Evolutionary conservation across 2,329 filamentous ascomycete species (phyloP), one percentile per base, ranked within the genome.

Genomic region (Zymoseptoria ardabiliae): DNA sequence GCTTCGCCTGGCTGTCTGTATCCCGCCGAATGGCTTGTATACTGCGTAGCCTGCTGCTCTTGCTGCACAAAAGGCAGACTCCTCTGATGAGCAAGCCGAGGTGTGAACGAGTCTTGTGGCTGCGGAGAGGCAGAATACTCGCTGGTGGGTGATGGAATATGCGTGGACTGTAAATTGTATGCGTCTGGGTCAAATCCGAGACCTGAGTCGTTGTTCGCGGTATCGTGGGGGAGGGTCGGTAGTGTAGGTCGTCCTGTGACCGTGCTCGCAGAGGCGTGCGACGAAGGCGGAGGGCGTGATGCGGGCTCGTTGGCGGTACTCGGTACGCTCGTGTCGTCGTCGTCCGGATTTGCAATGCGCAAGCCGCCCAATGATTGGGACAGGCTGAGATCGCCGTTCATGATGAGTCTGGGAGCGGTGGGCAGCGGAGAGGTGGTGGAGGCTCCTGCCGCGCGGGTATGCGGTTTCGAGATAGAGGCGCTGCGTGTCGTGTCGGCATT

Each of bases 261-360:
- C 60, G 76, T 77, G 67, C 66, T 70, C 54, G 63, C 67, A 45
- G 72, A 73, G 20, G 70, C 72, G 54, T 69, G 70, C 13, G 72
- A 73, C 9, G 71, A 72, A 11, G 63, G 66, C 51, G 67, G 67
- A 30, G 68, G 69, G 50, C 64, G 59, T 54, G 54, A 60, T 28
- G 25, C 25, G 45, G 49, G 48, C 54, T 54, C 35, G 35, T 65
- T 41, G 60, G 64, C 56, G 56, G 62, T 25, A 23, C 55, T 25
- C 20, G 50, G 54, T 57, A 58, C 63, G 54, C 56, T 58, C 57
- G 64, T 59, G 53, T 63, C 68, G 60, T 79, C 82, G 77, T 94
- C 86, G 78, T 97, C 92, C 58, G 93, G 93, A 75, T 97, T 99
- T 70, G 94, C 93, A 75, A 99, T 97, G 74, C 93, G 90, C 76